Evolutionary conservation across 1,139 yeast species (phyloP).

Genomic region (Kurtzmaniella quercitrusa): DNA sequence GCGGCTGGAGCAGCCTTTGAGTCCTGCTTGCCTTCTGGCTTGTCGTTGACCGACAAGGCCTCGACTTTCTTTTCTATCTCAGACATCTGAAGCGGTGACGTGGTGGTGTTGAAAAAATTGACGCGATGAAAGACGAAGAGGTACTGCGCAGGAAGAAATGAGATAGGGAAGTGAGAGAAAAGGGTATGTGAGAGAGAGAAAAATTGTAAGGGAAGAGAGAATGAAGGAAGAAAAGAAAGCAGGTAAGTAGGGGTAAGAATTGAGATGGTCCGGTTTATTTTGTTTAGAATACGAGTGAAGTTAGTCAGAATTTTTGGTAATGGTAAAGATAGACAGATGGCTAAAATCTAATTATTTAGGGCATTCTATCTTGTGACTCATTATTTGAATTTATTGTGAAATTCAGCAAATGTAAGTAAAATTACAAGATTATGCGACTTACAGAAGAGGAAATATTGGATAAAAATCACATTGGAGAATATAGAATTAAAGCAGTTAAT

Average conservation of each 20-base stretch:
- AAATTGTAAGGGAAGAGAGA: background rate
- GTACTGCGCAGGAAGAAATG: too few species aligned
- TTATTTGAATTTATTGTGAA: too few species aligned
- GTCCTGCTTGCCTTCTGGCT: constrained; percentile 8
- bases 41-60: constrained; percentile 43
- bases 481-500: too few species aligned
- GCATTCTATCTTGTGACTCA: too few species aligned
- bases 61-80: constrained; percentile 52
- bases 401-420: too few species aligned
- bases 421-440: too few species aligned
- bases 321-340: too few species aligned
- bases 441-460: background rate
- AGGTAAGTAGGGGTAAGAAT: background rate
- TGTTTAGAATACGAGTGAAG: too few species aligned
- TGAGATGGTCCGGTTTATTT: too few species aligned
- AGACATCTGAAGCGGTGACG: constrained; percentile 22
- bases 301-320: too few species aligned
- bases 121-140: background rate
- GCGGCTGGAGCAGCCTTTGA: constrained; percentile 8
- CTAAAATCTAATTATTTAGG: too few species aligned
- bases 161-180: background rate
- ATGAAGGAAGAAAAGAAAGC: background rate
- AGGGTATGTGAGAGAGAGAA: background rate
- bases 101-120: background rate
- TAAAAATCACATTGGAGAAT: background rate